Conservation (phyloP, 208 protist species). For the Leishmania martiniquensis region DNA sequence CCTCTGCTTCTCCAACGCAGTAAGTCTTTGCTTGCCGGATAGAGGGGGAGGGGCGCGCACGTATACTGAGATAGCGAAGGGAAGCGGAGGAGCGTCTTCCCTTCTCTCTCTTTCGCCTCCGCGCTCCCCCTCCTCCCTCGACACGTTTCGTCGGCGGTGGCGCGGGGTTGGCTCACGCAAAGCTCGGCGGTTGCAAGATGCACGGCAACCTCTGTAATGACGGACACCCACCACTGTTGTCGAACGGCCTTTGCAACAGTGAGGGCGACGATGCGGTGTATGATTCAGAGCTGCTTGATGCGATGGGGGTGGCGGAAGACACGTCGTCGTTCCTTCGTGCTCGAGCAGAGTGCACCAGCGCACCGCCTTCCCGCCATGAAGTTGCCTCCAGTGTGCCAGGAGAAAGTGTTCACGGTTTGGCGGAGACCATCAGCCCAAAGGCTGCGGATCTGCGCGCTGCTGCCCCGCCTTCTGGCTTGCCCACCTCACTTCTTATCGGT, state of each 20-base stretch:
- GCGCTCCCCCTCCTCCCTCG: conserved; percentile 6
- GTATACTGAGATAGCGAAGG: background rate
- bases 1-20: background rate
- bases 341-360: background rate
- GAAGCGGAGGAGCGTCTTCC: background rate
- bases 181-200: background rate
- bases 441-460: background rate
- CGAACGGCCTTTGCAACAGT: background rate
- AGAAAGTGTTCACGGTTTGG: background rate
- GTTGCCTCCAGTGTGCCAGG: background rate
- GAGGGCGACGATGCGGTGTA: background rate
- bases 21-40: background rate
- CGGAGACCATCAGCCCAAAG: background rate
- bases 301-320: conserved; percentile 26
- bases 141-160: conserved; percentile 11
- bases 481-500: conserved; percentile 45
- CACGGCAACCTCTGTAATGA: background rate
- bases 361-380: background rate
- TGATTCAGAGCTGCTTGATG: conserved; percentile 40
- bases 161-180: background rate
- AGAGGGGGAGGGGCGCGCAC: background rate
- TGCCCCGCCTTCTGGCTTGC: background rate
- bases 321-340: conserved; percentile 1
- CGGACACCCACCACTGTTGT: background rate
- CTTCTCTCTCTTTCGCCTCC: background rate